Base-by-base conservation (phyloP, 257 asterid species). In the Nicotiana paniculata region DNA sequence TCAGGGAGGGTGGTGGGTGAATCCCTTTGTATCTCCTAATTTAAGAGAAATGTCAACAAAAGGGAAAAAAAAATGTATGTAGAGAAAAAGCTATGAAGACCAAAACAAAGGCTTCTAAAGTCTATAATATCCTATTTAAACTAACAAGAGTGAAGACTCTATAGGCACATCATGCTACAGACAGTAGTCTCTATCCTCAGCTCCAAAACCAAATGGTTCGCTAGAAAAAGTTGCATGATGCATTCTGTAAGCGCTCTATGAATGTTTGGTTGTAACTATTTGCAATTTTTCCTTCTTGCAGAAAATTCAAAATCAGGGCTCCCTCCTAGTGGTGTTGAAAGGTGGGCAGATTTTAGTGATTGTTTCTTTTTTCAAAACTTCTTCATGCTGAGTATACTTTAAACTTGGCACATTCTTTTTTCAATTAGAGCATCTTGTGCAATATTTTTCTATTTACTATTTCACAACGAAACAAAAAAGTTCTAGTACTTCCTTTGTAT, bases 241-340 rank as follows among this genome's bases (percentile, higher is more conserved):
- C 79, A 74, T 24, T 24, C 79, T 48, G 39, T 24, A 74, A 74
- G 9, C 0, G 9, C 62, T 24, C 43, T 48, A 13, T 74, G 62
- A 48, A 74, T 74, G 61, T 26, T 64, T 74, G 61, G 62, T 13
- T 24, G 8, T 2, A 61, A 57, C 57, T 51, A 15, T 28, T 65
- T 43, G 39, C n/a, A 16, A 51, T 37, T 82, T 54, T 3, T 32
- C 54, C 21, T 28, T 48, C 81, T 82, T 88, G 85, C 90, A 96
- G 99, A 87, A 86, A 90, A 89, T 72, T 94, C 98, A 57, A 89
- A 83, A 82, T 93, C 99, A 2, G 98, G 89, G 78, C 90, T 89
- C 79, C 98, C 97, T 72, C 94, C 91, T 5, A 86, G 53, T 65
- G 98, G 87, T 82, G 96, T 91, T 72, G 99, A 96, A 91, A 94